Evolutionary conservation across 2,329 filamentous ascomycete genomes (phyloP).

Genomic region (Nemania serpens): DNA sequence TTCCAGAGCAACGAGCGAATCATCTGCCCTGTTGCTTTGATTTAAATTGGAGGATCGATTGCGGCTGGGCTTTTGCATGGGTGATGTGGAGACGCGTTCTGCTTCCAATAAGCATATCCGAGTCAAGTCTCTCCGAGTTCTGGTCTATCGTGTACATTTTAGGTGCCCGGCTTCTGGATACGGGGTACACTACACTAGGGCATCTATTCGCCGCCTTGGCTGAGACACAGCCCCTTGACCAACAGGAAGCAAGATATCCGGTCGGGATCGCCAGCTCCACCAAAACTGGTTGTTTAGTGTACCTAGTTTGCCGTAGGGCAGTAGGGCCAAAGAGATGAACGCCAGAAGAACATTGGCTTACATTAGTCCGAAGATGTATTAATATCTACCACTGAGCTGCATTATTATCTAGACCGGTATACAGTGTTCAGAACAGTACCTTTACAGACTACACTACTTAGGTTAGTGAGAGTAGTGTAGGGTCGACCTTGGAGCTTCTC

Average conservation of each 20-base stretch:
- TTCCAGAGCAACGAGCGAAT: slow-evolving; percentile 18
- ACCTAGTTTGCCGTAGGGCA: background rate
- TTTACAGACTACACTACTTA: too few species aligned
- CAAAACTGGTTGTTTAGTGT: too few species aligned
- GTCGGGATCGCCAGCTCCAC: background rate
- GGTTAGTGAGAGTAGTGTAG: background rate
- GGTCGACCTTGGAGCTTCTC: too few species aligned
- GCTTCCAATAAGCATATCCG: too few species aligned
- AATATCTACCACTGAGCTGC: too few species aligned
- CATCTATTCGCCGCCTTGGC: background rate
- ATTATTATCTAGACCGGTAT: too few species aligned
- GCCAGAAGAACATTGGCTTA: background rate
- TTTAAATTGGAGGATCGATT: slow-evolving; percentile 18
- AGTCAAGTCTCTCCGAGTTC: background rate
- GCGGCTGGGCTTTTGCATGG: slow-evolving; percentile 2
- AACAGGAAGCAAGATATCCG: background rate
- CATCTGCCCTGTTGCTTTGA: slow-evolving; percentile 6
- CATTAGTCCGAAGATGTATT: background rate
- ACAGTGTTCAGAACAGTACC: too few species aligned
- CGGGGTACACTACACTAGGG: too few species aligned
- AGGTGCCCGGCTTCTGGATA: too few species aligned
- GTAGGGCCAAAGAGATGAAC: background rate
- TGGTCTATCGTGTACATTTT: background rate
- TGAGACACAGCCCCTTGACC: background rate
- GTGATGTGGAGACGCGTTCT: background rate